Base-by-base conservation (phyloP, 768 basidiomycete species). In the Antrodiella citrinella region DNA sequence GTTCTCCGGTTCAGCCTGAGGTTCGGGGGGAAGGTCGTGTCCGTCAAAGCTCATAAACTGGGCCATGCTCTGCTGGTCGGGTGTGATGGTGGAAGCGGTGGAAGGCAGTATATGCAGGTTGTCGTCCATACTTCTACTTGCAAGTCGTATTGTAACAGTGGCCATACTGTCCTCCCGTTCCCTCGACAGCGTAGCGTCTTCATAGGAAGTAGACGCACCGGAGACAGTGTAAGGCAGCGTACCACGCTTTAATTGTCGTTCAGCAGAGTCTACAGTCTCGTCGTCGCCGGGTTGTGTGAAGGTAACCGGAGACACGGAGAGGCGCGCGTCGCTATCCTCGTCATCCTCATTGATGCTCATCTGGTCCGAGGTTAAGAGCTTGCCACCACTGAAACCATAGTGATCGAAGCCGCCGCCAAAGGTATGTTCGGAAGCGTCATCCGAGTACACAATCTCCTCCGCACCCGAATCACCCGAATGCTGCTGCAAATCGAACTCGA, bases 141-240 rank as follows among this genome's bases (percentile, higher is more conserved):
- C 74, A 18, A 81, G 71, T 48, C 82, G 24, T 7, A 50, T 54
- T 4, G 53, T 75, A n/a, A 81, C 60, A 10, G 81, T 82, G 38
- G 72, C 69, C 26, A 78, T 60, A 58, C 78, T 81, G 50, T 74
- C 76, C 59, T 84, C 84, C 41, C 80, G 70, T 49, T 77, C 73
- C 26, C 78, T 59, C 26, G 61, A 57, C 30, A 30, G 47, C 21
- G 45, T 47, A 26, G 24, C 58, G 24, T 63, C 54, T 22, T 22
- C 19, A 7, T 19, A 30, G n/a, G 23, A 9, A 63, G 56, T 3
- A 11, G 21, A 5, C 15, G 63, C 59, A 15, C 69, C 72, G 15
- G 81, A 76, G 11, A 83, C 82, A 39, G 73, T 71, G 67, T 82
- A 76, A n/a, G 84, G 81, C 13, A 77, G 58, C 56, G 82, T 84